Evolutionary conservation across 805 yeast species (phyloP).

Genomic region (Kodamaea lidongshanica): DNA sequence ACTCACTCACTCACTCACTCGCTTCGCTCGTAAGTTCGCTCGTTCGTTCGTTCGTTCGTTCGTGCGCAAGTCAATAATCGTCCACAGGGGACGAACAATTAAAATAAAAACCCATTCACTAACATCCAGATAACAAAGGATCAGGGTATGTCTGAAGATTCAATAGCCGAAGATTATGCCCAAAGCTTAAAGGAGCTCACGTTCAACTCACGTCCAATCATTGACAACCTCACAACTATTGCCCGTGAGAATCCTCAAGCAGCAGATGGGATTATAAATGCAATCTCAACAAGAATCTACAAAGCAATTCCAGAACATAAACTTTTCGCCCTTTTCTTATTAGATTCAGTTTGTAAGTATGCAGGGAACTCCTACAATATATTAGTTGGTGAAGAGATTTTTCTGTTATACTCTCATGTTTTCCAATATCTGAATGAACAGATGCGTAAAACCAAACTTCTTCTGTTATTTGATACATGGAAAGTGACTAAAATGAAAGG

Average conservation of each 20-base stretch:
- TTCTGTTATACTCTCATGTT: conserved; percentile 64
- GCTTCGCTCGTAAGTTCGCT: too few relatives aligned
- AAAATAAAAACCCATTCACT: too few relatives aligned
- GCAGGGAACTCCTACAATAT: conserved; percentile 88
- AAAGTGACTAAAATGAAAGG: conserved; percentile 53
- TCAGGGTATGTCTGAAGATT: background rate
- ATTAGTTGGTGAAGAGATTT: conserved; percentile 63
- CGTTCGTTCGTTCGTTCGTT: too few relatives aligned
- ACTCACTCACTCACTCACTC: too few relatives aligned
- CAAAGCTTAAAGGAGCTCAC: conserved; percentile 71
- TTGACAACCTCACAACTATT: conserved; percentile 72
- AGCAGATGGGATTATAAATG: conserved; percentile 72
- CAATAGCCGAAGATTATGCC: conserved; percentile 50
- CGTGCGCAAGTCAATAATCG: too few relatives aligned
- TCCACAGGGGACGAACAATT: too few relatives aligned
- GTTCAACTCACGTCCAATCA: conserved; percentile 85
- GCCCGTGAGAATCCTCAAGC: conserved; percentile 79
- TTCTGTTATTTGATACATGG: conserved; percentile 85
- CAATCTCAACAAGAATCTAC: conserved; percentile 67
- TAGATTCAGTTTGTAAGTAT: conserved; percentile 89
- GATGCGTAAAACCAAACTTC: conserved; percentile 61
- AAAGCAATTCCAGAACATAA: conserved; percentile 79
- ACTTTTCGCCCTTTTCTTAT: conserved; percentile 72
- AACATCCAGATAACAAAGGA: too few relatives aligned
- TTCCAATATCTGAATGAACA: conserved; percentile 74